These are phyloP conservation scores for Aspergillus homomorphus DNA, from an alignment of 495 filamentous ascomycete species.

Conservation along the genomic window DNA sequence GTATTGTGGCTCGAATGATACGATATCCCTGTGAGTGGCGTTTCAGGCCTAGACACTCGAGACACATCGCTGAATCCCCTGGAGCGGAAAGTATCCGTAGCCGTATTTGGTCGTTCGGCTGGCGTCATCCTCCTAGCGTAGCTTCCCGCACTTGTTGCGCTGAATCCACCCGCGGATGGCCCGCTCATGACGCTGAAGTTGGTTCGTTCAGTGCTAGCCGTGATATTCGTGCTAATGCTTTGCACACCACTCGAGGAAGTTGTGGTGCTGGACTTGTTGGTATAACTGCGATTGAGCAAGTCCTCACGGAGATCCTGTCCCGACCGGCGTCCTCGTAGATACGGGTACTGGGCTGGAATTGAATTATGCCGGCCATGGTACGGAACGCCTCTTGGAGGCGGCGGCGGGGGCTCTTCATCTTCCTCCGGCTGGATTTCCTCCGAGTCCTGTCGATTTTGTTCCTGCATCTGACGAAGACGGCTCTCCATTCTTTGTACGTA, in stretches of 20 bases:
- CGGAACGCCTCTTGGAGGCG: conserved; percentile 58
- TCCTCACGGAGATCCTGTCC: conserved; percentile 76
- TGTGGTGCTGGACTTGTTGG: conserved; percentile 82
- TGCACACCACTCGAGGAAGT: conserved; percentile 65
- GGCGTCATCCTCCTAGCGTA: conserved; percentile 69
- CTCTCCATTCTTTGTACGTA: conserved; percentile 89
- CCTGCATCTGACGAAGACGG: conserved; percentile 68
- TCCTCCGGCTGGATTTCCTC: conserved; percentile 37
- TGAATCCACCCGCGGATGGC: conserved; percentile 82
- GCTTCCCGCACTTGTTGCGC: conserved; percentile 92
- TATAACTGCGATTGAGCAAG: conserved; percentile 70
- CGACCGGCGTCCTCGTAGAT: conserved; percentile 65
- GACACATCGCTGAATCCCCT: conserved; percentile 45
- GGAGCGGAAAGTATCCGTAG: conserved; percentile 43
- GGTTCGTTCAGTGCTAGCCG: conserved; percentile 70
- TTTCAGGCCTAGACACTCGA: conserved; percentile 55
- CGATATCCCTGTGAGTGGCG: conserved; percentile 71
- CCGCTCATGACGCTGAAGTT: conserved; percentile 91
- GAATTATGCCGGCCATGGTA: conserved; percentile 46
- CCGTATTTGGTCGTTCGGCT: conserved; percentile 49
- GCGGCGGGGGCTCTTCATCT: conserved; percentile 56
- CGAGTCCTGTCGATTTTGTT: conserved; percentile 48
- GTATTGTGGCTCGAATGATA: conserved; percentile 81
- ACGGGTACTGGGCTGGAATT: conserved; percentile 37
- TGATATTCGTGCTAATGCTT: conserved; percentile 70